Evolutionary conservation across 73 alveolate genomes (phyloP), one percentile per base, ranked within the genome.

Genomic region (Paramecium sexaurelia): DNA sequence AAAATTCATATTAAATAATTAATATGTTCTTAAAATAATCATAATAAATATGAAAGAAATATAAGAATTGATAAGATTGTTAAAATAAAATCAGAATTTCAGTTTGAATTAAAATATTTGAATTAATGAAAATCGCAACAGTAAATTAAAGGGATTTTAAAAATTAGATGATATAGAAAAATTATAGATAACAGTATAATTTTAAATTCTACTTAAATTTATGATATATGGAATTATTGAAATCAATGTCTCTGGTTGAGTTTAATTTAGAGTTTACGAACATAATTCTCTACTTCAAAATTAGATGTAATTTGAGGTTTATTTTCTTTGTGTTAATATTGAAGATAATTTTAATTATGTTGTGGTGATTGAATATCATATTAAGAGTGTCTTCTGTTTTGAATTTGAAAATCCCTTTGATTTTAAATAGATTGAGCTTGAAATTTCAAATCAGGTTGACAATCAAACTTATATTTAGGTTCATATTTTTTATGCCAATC

Each of bases 401-500:
- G 9, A 24, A 56, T 0, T 24, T 61, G 3, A 10, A 29, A 61
- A 26, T 32, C 24, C n/a, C 26, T 29, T 26, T 51, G 29, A 13
- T 51, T 51, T 5, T 2, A 4, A 5, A 51, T 17, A 4, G 47
- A 61, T 24, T 61, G 39, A 61, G 26, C 26, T 0, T 27, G 24
- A 27, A 61, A 61, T 11, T 24, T 22, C 2, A 61, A 45, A 32
- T 61, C 51, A 26, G 83, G 47, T 61, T 61, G 47, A 29, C 47
- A 61, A 13, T 9, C 1, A 1, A 27, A 4, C 5, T 24, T 5
- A 57, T 24, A 2, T 57, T 57, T 57, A 8, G 41, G 82, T 57
- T 57, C 82, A 20, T 57, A 57, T 20, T 57, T 57, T 32, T 57
- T 57, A 24, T 20, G 82, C 41, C 82, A 57, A 57, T 57, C 82